Conservation (phyloP, 805 yeast species). For the Candida hungchunana region DNA sequence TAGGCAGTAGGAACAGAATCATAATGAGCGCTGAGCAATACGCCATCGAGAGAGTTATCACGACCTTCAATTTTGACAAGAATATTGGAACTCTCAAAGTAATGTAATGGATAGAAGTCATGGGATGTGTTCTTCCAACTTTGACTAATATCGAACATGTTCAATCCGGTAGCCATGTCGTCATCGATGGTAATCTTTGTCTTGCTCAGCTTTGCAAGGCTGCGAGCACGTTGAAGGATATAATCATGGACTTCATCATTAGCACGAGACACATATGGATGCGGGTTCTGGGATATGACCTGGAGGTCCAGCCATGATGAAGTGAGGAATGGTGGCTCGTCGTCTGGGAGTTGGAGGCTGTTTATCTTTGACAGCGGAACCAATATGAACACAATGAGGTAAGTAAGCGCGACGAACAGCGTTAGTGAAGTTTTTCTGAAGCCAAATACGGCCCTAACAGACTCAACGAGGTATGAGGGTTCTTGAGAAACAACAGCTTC, state of each 20-base stretch:
- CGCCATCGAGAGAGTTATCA: conserved; percentile 53
- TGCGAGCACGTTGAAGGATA: conserved; percentile 40
- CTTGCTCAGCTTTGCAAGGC: conserved; percentile 27
- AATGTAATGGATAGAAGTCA: conserved; percentile 47
- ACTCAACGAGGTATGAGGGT: conserved; percentile 18
- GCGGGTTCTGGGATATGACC: conserved; percentile 57
- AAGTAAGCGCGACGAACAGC: conserved; percentile 46
- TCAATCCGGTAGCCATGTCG: conserved; percentile 33
- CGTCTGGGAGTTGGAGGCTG: conserved; percentile 40
- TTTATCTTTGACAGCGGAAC: conserved; percentile 37
- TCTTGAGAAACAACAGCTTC: neutral
- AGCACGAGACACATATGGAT: conserved; percentile 74
- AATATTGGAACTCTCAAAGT: conserved; percentile 81
- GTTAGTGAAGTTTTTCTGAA: conserved; percentile 71
- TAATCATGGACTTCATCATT: conserved; percentile 76
- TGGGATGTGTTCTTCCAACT: conserved; percentile 38
- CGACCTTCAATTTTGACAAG: conserved; percentile 69
- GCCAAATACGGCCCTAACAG: conserved; percentile 51
- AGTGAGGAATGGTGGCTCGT: conserved; percentile 34
- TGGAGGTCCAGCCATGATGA: conserved; percentile 73
- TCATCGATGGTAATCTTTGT: conserved; percentile 32
- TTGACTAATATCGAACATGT: conserved; percentile 47
- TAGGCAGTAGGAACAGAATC: conserved; percentile 85
- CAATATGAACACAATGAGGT: conserved; percentile 36
- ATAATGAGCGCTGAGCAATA: conserved; percentile 78